These are phyloP conservation scores for Acorus gramineus DNA, from an alignment of 106 monocot genomes.

Conservation along the genomic window DNA sequence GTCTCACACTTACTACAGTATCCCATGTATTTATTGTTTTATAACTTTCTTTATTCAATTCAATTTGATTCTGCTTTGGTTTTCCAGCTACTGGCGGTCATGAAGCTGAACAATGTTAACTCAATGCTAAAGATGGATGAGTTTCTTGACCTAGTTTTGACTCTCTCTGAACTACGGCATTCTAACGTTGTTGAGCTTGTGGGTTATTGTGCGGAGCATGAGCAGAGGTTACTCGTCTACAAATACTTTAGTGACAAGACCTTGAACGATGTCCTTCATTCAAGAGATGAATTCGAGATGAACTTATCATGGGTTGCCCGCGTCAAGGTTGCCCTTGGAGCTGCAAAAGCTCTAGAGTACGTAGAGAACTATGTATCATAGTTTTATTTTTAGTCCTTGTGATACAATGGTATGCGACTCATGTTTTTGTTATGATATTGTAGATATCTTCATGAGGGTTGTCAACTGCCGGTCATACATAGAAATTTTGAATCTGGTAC, in stretches of 20 bases:
- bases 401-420: not conserved
- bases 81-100: conserved; percentile 63
- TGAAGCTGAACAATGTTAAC: conserved; percentile 73
- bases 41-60: not conserved
- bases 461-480: conserved; percentile 63
- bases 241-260: conserved; percentile 62
- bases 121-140: conserved; percentile 54
- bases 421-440: conserved; percentile 2
- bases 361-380: not conserved
- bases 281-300: conserved; percentile 42
- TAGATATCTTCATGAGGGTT: conserved; percentile 90
- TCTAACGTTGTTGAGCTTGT: conserved; percentile 80
- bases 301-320: conserved; percentile 83
- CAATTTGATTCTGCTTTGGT: conserved; percentile 2
- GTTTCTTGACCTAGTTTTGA: conserved; percentile 63
- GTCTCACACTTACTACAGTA: too few species aligned
- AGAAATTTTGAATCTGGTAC: conserved; percentile 67
- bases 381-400: too few species aligned
- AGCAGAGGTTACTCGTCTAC: conserved; percentile 71
- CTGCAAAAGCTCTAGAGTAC: conserved; percentile 96
- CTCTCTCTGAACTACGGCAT: conserved; percentile 68
- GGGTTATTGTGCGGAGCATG: conserved; percentile 94
- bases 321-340: conserved; percentile 63
- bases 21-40: too few species aligned
- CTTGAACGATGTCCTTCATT: conserved; percentile 70